Evolutionary conservation across 1,284 basidiomycete species (phyloP), one percentile per base, ranked within the genome.

Genomic region (Wallemia mellicola): DNA sequence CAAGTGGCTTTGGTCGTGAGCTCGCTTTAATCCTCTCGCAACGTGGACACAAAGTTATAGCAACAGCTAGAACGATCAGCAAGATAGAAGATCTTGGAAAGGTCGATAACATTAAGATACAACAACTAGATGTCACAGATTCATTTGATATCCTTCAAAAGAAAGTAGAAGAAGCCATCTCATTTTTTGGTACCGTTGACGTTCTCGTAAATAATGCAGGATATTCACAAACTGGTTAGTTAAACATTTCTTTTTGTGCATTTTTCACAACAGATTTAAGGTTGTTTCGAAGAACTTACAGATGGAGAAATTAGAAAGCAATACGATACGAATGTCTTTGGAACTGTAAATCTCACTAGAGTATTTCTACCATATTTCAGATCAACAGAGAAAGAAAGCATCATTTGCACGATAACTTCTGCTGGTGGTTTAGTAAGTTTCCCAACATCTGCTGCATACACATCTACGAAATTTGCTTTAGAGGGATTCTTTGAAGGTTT

Each of bases 51-150:
- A 48, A 48, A 48, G 38, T 48, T 3, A 48, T 48, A 11, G 38
- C 38, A 3, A 48, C 38, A 5, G 38, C 38, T 3, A 11, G 5
- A n/a, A 11, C 9, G 5, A 11, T n/a, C 38, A n/a, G 19, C 38
- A 11, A n/a, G 38, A 48, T 48, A 5, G 38, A 48, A n/a, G 38
- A 48, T 22, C 19, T 48, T n/a, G 38, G 14, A 11, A 48, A 48
- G 19, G 9, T 48, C n/a, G 38, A 48, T 5, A 48, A 48, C n/a
- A n/a, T 48, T 15, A 48, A 48, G 38, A 63, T 65, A 15, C 54
- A 70, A 5, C 64, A 68, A 60, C 63, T 71, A n/a, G 68, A 70
- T 61, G 69, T 69, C 0, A 71, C 69, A 2, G 63, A 63, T 11
- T 58, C 67, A 24, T 17, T 62, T 24, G 61, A 62, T 2, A 60